Percentiles rank a stretch among this genome's conserved stretches.
These are phyloP conservation scores for Sporisorium sorghi DNA, from an alignment of 1,284 basidiomycete species.

Conservation along the genomic window DNA sequence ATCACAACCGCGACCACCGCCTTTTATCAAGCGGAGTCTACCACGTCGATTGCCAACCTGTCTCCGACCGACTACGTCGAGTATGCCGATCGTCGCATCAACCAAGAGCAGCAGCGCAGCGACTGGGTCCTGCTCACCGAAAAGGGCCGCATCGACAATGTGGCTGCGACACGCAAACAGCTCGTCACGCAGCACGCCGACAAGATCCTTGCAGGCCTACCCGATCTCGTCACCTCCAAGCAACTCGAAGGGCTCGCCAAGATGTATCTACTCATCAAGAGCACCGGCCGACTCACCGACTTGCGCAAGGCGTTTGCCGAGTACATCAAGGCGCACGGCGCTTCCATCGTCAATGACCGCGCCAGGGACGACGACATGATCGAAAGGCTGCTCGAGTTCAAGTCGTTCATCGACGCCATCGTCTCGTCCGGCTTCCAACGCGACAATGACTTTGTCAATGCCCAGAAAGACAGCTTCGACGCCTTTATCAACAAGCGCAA, in stretches of 20 bases:
- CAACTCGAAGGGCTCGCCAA: slow-evolving; percentile 32
- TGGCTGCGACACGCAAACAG: slow-evolving; percentile 33
- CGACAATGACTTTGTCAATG: slow-evolving; percentile 68
- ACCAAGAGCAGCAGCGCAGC: slow-evolving; percentile 46
- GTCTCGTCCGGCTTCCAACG: slow-evolving; percentile 46
- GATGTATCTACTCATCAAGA: slow-evolving; percentile 44
- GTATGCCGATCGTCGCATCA: slow-evolving; percentile 44
- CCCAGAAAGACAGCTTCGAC: slow-evolving; percentile 79
- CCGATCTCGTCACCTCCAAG: slow-evolving; percentile 45
- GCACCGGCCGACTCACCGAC: slow-evolving; percentile 40
- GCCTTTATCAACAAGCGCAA: slow-evolving; percentile 82
- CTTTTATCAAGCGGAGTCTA: slow-evolving; percentile 53
- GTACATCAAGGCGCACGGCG: slow-evolving; percentile 50
- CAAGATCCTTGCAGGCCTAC: slow-evolving; percentile 39
- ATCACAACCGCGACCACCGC: slow-evolving; percentile 33
- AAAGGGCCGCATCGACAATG: slow-evolving; percentile 24
- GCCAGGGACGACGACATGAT: slow-evolving; percentile 62
- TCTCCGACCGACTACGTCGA: slow-evolving; percentile 43
- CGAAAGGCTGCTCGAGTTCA: slow-evolving; percentile 58
- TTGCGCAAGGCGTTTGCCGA: slow-evolving; percentile 50
- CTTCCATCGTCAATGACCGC: slow-evolving; percentile 57
- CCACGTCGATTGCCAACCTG: slow-evolving; percentile 12
- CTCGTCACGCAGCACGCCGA: slow-evolving; percentile 52
- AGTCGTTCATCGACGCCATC: slow-evolving; percentile 51
- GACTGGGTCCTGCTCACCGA: slow-evolving; percentile 45